These are phyloP conservation scores for Lichtheimia hyalospora DNA, from an alignment of 371 early-diverging fungal species.

Conservation along the genomic window DNA sequence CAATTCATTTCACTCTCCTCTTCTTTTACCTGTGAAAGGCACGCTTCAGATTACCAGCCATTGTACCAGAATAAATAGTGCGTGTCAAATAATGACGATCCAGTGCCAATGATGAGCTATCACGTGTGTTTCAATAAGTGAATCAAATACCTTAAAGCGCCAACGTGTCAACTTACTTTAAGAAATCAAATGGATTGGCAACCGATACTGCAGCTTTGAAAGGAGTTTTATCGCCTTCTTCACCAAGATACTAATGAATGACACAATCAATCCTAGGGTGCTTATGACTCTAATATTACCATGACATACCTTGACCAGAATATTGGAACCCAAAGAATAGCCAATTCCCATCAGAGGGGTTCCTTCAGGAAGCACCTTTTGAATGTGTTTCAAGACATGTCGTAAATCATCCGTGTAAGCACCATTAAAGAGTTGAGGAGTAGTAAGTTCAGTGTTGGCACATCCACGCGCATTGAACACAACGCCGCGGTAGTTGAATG, in stretches of 20 bases:
- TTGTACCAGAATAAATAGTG: constrained; percentile 64
- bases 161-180: constrained; percentile 35
- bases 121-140: background rate
- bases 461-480: constrained; percentile 92
- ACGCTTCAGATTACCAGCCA: constrained; percentile 71
- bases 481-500: constrained; percentile 69
- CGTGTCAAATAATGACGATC: constrained; percentile 41
- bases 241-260: constrained; percentile 72
- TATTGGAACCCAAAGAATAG: constrained; percentile 89
- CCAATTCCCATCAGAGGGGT: constrained; percentile 80
- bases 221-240: constrained; percentile 75
- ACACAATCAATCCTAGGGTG: too few species aligned
- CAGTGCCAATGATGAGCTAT: constrained; percentile 25
- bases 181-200: constrained; percentile 84
- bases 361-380: constrained; percentile 48
- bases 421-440: constrained; percentile 82
- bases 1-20: too few species aligned
- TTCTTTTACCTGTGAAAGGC: constrained; percentile 42
- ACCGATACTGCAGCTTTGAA: constrained; percentile 79
- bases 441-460: constrained; percentile 70
- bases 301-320: constrained; percentile 76
- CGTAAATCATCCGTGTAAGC: constrained; percentile 84
- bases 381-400: constrained; percentile 58
- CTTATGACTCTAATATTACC: too few species aligned
- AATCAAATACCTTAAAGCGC: background rate